These are phyloP conservation scores for Cladosporium phlei DNA, from an alignment of 2,329 filamentous ascomycete species.

Conservation along the genomic window DNA sequence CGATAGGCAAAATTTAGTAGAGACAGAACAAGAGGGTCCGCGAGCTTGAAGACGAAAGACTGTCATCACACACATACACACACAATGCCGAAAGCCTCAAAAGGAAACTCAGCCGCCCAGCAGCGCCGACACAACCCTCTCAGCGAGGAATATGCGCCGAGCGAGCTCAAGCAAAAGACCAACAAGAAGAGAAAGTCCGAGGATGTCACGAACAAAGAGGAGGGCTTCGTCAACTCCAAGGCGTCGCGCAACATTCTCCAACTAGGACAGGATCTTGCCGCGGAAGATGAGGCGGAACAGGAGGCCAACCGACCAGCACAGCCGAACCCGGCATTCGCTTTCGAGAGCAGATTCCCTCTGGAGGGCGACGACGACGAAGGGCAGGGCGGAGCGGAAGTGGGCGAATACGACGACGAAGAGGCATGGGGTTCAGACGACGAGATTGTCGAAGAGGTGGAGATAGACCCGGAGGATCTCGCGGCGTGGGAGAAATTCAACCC, in stretches of 20 bases:
- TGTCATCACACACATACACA: background rate
- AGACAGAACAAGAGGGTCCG: conserved; percentile 1
- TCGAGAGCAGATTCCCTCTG: conserved; percentile 67
- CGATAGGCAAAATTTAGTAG: conserved; percentile 12
- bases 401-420: conserved; percentile 48
- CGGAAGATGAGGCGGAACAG: conserved; percentile 65
- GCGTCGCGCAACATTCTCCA: conserved; percentile 83
- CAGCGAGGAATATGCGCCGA: conserved; percentile 77
- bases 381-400: conserved; percentile 51
- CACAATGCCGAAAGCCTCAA: conserved; percentile 74
- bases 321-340: conserved; percentile 65
- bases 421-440: conserved; percentile 73
- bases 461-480: conserved; percentile 83
- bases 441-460: conserved; percentile 61
- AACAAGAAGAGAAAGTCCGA: conserved; percentile 59
- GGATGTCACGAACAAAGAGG: conserved; percentile 51
- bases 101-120: conserved; percentile 41
- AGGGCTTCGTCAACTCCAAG: conserved; percentile 78
- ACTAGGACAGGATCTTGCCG: conserved; percentile 81
- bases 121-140: conserved; percentile 80
- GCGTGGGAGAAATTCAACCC: conserved; percentile 89
- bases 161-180: conserved; percentile 64
- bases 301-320: conserved; percentile 38
- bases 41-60: background rate
- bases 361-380: conserved; percentile 30